Evolutionary conservation across 371 early-diverging fungal species (phyloP).

Genomic region (Cokeromyces recurvatus): DNA sequence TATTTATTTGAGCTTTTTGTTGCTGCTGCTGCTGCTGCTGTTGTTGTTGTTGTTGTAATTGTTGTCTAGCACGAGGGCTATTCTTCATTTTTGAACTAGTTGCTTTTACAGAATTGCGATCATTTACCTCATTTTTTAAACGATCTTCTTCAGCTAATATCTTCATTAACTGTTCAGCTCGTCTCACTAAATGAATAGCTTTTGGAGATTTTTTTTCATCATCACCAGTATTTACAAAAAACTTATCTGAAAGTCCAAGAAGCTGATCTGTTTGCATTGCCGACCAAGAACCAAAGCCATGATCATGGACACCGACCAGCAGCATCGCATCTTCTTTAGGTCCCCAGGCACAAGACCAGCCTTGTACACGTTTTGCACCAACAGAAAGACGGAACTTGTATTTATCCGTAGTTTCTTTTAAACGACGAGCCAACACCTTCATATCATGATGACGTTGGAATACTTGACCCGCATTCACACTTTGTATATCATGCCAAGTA

Average conservation of each 20-base stretch:
- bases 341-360: conserved; percentile 89
- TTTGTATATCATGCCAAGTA: conserved; percentile 72
- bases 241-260: conserved; percentile 76
- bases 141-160: conserved; percentile 58
- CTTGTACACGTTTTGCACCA: conserved; percentile 75
- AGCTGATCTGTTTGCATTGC: conserved; percentile 76
- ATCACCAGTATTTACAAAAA: conserved; percentile 64
- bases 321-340: conserved; percentile 95
- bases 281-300: conserved; percentile 95
- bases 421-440: conserved; percentile 36
- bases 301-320: conserved; percentile 86
- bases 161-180: conserved; percentile 90
- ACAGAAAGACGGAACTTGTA: conserved; percentile 61
- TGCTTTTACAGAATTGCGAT: neutral
- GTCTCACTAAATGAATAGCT: conserved; percentile 77
- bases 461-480: conserved; percentile 81
- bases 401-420: conserved; percentile 19
- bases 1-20: neutral
- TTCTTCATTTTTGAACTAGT: neutral
- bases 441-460: conserved; percentile 60
- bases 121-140: conserved; percentile 1
- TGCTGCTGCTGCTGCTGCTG: neutral
- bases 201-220: conserved; percentile 65
- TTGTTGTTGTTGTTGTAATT: neutral
- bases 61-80: conserved; percentile 6